Percentiles rank a stretch among this genome's conserved stretches.
These are phyloP conservation scores for Chaetomium sp. DNA, from an alignment of 2,329 filamentous ascomycete genomes.

Conservation along the genomic window DNA sequence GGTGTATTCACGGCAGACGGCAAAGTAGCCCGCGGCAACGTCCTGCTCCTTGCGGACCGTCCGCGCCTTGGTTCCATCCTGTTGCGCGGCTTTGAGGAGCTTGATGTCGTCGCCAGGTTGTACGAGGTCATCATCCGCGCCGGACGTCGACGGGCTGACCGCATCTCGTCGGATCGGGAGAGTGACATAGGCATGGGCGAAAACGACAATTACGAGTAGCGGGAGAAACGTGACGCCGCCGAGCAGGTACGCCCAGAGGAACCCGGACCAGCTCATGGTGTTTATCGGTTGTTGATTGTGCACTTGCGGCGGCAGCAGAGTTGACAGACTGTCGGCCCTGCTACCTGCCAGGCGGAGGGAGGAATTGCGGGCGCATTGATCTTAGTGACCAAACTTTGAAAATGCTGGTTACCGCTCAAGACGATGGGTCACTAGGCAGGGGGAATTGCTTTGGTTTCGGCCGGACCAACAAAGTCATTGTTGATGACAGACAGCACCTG, in stretches of 20 bases:
- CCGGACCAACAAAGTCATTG: conserved; percentile 7
- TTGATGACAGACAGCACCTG: conserved; percentile 7
- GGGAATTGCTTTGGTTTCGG: conserved; percentile 5
- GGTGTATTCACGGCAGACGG: conserved; percentile 88
- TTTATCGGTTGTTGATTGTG: background rate
- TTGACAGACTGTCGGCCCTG: conserved; percentile 9
- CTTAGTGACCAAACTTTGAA: background rate
- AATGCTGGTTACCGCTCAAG: conserved; percentile 2
- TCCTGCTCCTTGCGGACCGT: conserved; percentile 57
- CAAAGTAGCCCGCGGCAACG: conserved; percentile 85
- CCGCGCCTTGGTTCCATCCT: conserved; percentile 53
- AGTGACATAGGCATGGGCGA: conserved; percentile 63
- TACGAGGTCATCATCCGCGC: conserved; percentile 38
- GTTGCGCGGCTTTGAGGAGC: conserved; percentile 55
- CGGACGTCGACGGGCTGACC: conserved; percentile 23
- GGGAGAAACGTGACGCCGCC: conserved; percentile 87
- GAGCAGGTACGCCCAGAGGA: conserved; percentile 72
- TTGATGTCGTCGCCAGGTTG: conserved; percentile 59
- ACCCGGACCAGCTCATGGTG: conserved; percentile 47
- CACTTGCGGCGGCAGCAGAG: conserved; percentile 10
- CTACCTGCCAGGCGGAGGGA: conserved; percentile 20
- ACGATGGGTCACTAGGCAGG: background rate
- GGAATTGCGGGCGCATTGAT: conserved; percentile 19
- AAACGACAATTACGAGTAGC: conserved; percentile 53
- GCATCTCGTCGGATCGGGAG: conserved; percentile 50